Base-by-base conservation (phyloP, 2,329 filamentous ascomycete genomes). In the Colletotrichum coccodes region DNA sequence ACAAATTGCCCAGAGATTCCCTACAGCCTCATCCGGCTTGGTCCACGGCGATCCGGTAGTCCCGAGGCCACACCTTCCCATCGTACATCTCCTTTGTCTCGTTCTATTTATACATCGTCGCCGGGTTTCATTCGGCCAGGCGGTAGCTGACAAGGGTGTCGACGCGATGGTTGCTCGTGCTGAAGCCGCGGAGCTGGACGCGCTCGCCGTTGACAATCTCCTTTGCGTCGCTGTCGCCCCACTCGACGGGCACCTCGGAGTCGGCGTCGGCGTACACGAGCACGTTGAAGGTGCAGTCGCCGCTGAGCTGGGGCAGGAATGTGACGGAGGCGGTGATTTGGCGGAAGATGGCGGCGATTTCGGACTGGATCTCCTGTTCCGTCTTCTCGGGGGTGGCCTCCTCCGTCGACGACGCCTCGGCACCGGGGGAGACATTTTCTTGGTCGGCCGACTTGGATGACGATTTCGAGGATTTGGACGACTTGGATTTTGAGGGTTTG, bases 321-420 rank as follows among this genome's bases (percentile, higher is more conserved):
- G 96, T 98, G 62, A 99, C 96, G 0, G 94, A 97, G 1, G 96
- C 96, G 1, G 96, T 99, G 80, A 99, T 98, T 78, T 99, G 96
- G 54, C 96, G 91, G 85, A 99, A 99, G 71, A 99, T 93, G 56
- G 95, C 94, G 75, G 97, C 95, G 73, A 99, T 98, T 78, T 98
- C 95, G 71, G 93, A 87, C 79, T 99, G 96, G 74, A 98, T 98
- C 79, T 98, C 94, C 66, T 92, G 86, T 75, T 99, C 95, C 14
- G 95, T 94, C 82, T 98, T 98, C 73, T 97, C 92, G 23, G 79
- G 72, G n/a, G 80, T 72, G 5, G 80, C n/a, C n/a, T n/a, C n/a
- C n/a, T n/a, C n/a, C 64, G 14, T 73, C 67, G n/a, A n/a, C n/a
- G n/a, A n/a, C n/a, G 76, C 49, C 0, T 76, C 62, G 14, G 63